A percentile compares a stretch with the other conserved stretches of the same genome.
phyloP scores from a whole-genome alignment of 257 asterid genomes.

The Salvia miltiorrhiza region DNA sequence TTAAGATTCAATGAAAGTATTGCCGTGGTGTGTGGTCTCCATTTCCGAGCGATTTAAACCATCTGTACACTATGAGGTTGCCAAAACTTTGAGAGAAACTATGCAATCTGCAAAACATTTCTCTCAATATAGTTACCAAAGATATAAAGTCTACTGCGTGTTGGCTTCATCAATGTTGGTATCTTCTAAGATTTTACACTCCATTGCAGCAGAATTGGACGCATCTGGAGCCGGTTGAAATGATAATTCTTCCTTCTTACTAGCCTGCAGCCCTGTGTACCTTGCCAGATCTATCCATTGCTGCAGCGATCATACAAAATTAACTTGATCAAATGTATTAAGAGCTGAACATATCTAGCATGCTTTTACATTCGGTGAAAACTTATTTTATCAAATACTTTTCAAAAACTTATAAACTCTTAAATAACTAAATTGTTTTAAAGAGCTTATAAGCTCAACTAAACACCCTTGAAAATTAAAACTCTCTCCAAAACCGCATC shows the following conservation, averaged over 20 bases:
- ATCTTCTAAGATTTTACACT: not conserved
- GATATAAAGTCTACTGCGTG: too few relatives aligned
- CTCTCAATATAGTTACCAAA: not conserved
- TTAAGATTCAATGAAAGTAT: not conserved
- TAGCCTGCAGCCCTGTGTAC: not conserved
- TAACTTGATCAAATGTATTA: too few relatives aligned
- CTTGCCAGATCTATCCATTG: constrained; percentile 14
- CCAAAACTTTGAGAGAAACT: not conserved
- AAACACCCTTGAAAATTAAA: too few relatives aligned
- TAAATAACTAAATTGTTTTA: too few relatives aligned
- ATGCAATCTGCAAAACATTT: not conserved
- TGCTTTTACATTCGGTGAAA: too few relatives aligned
- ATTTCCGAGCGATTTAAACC: not conserved
- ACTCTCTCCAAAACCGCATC: too few relatives aligned
- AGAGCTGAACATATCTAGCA: too few relatives aligned
- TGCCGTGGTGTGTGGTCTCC: not conserved
- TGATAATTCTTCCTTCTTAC: not conserved
- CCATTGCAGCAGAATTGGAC: not conserved
- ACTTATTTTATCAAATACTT: too few relatives aligned
- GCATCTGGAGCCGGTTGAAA: not conserved
- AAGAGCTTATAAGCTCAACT: too few relatives aligned
- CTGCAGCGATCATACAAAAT: not conserved
- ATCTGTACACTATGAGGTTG: not conserved
- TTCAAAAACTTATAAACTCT: too few relatives aligned
- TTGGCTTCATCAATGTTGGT: not conserved